Base-by-base conservation (phyloP, 495 filamentous ascomycete species). In the Lasiosphaeriaceae sp. region DNA sequence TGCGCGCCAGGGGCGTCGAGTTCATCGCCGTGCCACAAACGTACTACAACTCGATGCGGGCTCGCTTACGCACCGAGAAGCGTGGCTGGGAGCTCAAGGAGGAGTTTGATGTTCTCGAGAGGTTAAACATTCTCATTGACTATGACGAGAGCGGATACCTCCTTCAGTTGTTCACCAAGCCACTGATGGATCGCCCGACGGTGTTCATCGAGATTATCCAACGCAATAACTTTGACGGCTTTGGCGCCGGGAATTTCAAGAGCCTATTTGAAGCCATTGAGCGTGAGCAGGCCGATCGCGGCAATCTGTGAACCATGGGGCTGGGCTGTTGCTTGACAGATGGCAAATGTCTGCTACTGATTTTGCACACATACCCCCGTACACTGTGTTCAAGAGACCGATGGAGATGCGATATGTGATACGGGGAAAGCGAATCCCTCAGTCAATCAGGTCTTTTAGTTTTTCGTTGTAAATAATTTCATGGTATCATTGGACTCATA, bases 151-250 rank as follows among this genome's bases (percentile, higher is more conserved):
- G 79, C 17, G 92, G 92, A 0, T 96, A 96, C 70, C 69, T 96
- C 34, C 66, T 93, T 43, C 89, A 92, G 73, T 73, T 96, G 12
- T 96, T 96, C 66, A 96, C 90, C 12, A 92, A 92, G 83, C 92
- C 90, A 55, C 58, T 97, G 49, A 87, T 96, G 85, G 92, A 96
- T 69, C 83, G 92, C 1, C 92, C 92, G 3, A 96, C 92, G 1
- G 90, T 96, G 0, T 96, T 96, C 68, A 82, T 96, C 54, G 92
- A 96, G 80, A 92, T 96, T 58, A 96, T 96, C 63, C 89, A 96
- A 71, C 75, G 90, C 35, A 83, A 90, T 58, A 85, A 90, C 58
- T 96, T 96, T 71, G 80, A 84, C 11, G 92, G 92, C 0, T 96
- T 96, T 61, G 90, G 92, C 3, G 92, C 90, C 2, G 92, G 92